Base-by-base conservation (phyloP, 2,329 filamentous ascomycete genomes). In the Aspergillus tamarii region DNA sequence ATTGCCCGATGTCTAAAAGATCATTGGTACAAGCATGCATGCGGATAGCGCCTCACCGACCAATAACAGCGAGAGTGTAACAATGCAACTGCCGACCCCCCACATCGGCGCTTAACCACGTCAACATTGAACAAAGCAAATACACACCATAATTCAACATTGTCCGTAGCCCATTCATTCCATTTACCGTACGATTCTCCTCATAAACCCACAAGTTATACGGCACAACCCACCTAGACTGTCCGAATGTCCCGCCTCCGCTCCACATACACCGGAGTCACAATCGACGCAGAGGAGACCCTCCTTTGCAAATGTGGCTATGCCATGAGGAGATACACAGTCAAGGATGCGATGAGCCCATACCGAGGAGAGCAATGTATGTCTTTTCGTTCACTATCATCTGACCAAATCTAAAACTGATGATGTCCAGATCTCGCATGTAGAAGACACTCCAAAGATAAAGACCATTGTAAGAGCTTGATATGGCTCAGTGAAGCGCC, bases 1-100 rank as follows among this genome's bases (percentile, higher is more conserved):
- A 76, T 72, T 1, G 74, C 76, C 9, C 82, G 28, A 5, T 70
- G n/a, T 26, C 19, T 23, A 23, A 1, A 14, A 2, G 9, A 46
- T 46, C 10, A 46, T 12, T 46, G 9, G 46, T 50, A 50, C 23
- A 50, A 19, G 4, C 26, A 16, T 50, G 26, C 23, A 50, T 48
- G 21, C 45, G 23, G 3, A 14, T 26, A 14, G 21, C 21, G 45
- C 45, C 6, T 48, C 21, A 16, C 23, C 45, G 23, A 16, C 45
- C 45, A 48, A 48, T 48, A 28, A 10, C 45, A 26, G 14, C 8
- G 12, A 23, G 3, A 14, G 23, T 46, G 45, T 46, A 28, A 50
- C 46, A 4, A 21, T 23, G 19, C 41, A 21, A 12, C 19, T 21
- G n/a, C 9, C 23, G 14, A 50, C 46, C 46, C 46, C 46, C 46